phyloP scores from a whole-genome alignment of 495 filamentous ascomycete species.

The Chaetomium cochliodes region DNA sequence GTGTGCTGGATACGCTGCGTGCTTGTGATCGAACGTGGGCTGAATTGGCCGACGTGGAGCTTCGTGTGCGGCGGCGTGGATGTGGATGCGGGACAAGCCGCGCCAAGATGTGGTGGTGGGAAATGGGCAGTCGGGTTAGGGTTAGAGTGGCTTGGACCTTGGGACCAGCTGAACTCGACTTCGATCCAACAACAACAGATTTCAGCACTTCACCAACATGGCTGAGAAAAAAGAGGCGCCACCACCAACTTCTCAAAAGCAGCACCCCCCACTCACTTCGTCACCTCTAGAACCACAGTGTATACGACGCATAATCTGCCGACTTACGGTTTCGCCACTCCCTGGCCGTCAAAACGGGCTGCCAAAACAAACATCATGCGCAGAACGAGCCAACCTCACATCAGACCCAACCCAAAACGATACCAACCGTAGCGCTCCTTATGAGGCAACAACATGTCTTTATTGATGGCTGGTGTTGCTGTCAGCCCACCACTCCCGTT shows the following conservation, averaged over 20 bases:
- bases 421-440: not conserved
- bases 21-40: conserved; percentile 11
- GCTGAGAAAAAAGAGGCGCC: not conserved
- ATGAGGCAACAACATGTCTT: not conserved
- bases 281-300: not conserved
- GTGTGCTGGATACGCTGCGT: not conserved
- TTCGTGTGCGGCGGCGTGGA: conserved; percentile 13
- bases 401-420: too few species aligned
- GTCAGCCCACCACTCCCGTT: not conserved
- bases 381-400: not conserved
- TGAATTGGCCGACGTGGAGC: conserved; percentile 30
- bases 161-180: not conserved
- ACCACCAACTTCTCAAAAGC: not conserved
- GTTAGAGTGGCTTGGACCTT: conserved; percentile 4
- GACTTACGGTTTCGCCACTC: not conserved
- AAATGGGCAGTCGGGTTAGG: conserved; percentile 9
- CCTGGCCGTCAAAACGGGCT: not conserved
- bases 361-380: conserved; percentile 7
- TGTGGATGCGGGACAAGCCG: conserved; percentile 17
- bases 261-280: too few species aligned
- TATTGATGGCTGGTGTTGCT: not conserved
- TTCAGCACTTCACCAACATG: not conserved
- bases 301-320: not conserved
- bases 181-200: not conserved
- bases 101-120: not conserved